Evolutionary conservation across 139 green algal species (phyloP).

Genomic region (Klebsormidium nitens): DNA sequence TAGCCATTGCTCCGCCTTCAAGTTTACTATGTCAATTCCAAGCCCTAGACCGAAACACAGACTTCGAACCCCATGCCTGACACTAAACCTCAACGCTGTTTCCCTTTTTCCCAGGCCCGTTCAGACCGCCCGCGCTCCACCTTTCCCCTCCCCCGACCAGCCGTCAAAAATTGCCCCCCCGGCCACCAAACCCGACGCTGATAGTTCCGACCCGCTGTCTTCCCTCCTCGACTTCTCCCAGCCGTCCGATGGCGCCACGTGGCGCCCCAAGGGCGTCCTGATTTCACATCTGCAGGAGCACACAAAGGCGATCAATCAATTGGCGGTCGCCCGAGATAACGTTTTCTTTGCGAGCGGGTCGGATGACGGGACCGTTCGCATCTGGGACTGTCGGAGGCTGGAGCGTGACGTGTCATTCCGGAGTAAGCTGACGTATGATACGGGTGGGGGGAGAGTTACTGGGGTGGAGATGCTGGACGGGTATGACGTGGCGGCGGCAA

Average conservation of each 20-base stretch:
- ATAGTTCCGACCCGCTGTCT: too few relatives aligned
- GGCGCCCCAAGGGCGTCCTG: constrained; percentile 79
- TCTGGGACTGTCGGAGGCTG: constrained; percentile 84
- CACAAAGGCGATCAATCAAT: constrained; percentile 54
- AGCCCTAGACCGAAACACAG: too few relatives aligned
- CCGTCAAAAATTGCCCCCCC: too few relatives aligned
- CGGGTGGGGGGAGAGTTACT: constrained; percentile 40
- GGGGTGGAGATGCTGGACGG: constrained; percentile 37
- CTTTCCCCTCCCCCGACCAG: too few relatives aligned
- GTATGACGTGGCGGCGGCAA: constrained; percentile 58
- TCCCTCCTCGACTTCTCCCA: too few relatives aligned
- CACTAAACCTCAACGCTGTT: too few relatives aligned
- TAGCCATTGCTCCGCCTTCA: too few relatives aligned
- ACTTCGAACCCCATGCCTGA: too few relatives aligned
- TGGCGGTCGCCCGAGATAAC: constrained; percentile 59
- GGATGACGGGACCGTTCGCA: constrained; percentile 57
- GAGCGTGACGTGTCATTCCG: constrained; percentile 84
- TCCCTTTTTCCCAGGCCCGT: too few relatives aligned
- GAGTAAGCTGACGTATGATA: constrained; percentile 72
- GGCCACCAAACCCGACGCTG: too few relatives aligned
- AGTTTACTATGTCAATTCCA: too few relatives aligned
- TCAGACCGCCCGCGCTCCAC: too few relatives aligned
- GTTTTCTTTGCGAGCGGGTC: constrained; percentile 72
- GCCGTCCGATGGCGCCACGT: constrained; percentile 35
- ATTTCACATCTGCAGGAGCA: constrained; percentile 87